A percentile compares a stretch with the other conserved stretches of the same genome.
Conservation (phyloP, 176 grass and related monocot species). For the Oryza nivara region DNA sequence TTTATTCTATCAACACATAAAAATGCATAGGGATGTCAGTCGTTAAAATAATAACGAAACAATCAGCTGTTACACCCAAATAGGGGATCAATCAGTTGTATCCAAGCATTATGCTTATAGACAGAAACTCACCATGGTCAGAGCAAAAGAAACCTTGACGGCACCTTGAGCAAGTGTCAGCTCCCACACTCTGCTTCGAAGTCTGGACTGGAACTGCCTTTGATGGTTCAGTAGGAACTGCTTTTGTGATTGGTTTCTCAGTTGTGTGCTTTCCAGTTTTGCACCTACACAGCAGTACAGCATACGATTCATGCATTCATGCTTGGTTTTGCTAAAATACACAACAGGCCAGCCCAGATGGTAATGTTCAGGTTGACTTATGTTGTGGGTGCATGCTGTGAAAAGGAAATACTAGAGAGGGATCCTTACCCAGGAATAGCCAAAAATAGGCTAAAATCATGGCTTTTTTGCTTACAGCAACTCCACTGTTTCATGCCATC, state of each 20-base stretch:
- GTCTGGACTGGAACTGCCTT: conserved; percentile 54
- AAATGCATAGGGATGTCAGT: background rate
- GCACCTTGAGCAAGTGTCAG: conserved; percentile 74
- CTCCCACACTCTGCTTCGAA: conserved; percentile 46
- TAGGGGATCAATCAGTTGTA: background rate
- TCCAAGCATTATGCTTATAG: background rate
- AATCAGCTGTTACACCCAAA: background rate
- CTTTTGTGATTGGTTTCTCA: conserved; percentile 83
- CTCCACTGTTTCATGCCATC: conserved; percentile 99
- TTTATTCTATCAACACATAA: background rate
- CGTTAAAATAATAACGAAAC: background rate
- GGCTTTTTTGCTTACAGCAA: conserved; percentile 98
- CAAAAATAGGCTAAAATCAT: conserved; percentile 99
- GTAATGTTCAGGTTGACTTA: background rate
- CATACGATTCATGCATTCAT: background rate
- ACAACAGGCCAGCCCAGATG: background rate
- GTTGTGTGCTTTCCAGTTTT: conserved; percentile 92
- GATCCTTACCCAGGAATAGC: conserved; percentile 90
- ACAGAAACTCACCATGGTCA: conserved; percentile 79
- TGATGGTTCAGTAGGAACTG: conserved; percentile 50
- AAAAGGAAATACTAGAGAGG: background rate
- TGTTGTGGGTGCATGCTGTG: background rate
- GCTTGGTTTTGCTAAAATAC: background rate
- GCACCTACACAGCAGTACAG: conserved; percentile 57
- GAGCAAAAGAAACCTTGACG: conserved; percentile 97